phyloP scores from a whole-genome alignment of 768 basidiomycete genomes.

The Mycena amicta region DNA sequence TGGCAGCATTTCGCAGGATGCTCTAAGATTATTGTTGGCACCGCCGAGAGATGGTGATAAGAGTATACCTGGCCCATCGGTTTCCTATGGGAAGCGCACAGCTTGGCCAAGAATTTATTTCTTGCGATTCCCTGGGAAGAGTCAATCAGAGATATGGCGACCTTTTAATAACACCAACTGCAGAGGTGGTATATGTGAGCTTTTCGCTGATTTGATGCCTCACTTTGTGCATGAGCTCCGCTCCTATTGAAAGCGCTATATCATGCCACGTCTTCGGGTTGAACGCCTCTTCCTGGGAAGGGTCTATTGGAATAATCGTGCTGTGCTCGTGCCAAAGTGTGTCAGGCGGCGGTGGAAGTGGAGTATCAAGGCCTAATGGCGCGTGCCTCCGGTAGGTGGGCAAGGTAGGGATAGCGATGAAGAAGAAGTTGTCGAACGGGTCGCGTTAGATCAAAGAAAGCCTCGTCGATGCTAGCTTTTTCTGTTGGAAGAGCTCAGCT shows the following conservation, averaged over 20 bases:
- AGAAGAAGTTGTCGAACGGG: slow-evolving; percentile 79
- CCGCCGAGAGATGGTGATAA: background rate
- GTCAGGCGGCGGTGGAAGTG: slow-evolving; percentile 71
- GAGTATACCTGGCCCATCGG: slow-evolving; percentile 74
- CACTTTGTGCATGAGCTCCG: slow-evolving; percentile 80
- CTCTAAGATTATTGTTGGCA: slow-evolving; percentile 48
- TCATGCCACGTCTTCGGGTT: slow-evolving; percentile 83
- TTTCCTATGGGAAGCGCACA: slow-evolving; percentile 91
- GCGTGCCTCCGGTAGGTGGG: slow-evolving; percentile 68
- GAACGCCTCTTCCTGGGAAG: slow-evolving; percentile 27
- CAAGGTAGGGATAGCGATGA: slow-evolving; percentile 75
- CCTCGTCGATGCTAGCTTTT: slow-evolving; percentile 97
- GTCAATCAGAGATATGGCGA: background rate
- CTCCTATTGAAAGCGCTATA: slow-evolving; percentile 85
- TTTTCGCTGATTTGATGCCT: slow-evolving; percentile 65
- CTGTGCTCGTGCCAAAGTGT: slow-evolving; percentile 64
- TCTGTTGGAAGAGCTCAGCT: slow-evolving; percentile 47
- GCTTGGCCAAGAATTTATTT: slow-evolving; percentile 96
- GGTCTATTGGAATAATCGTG: slow-evolving; percentile 61
- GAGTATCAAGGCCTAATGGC: slow-evolving; percentile 71
- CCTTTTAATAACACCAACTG: too few species aligned
- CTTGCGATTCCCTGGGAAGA: slow-evolving; percentile 75
- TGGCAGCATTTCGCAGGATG: slow-evolving; percentile 79
- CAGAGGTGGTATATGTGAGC: slow-evolving; percentile 93
- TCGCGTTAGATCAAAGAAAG: slow-evolving; percentile 88